Conservation (phyloP, 2,329 filamentous ascomycete genomes). For the Aschersonia sp. region DNA sequence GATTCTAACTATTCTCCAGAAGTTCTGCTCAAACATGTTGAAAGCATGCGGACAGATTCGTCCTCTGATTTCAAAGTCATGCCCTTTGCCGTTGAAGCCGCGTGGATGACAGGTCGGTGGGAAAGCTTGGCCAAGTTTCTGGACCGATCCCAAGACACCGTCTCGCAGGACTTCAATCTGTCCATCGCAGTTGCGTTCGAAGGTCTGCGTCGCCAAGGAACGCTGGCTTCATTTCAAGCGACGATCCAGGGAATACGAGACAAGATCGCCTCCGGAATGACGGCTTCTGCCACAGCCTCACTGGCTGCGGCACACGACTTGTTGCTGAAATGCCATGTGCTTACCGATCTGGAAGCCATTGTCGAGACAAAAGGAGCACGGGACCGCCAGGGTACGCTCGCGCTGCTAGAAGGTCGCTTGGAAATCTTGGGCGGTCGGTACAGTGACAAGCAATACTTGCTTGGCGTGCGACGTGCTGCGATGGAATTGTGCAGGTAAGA, state of each 20-base stretch:
- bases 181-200: conserved; percentile 48
- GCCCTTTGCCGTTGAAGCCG: conserved; percentile 77
- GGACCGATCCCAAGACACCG: conserved; percentile 33
- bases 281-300: conserved; percentile 62
- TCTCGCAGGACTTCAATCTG: conserved; percentile 58
- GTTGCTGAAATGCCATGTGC: conserved; percentile 73
- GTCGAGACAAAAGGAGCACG: conserved; percentile 31
- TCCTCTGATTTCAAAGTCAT: conserved; percentile 48
- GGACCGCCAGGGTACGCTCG: conserved; percentile 17
- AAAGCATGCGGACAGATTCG: conserved; percentile 49
- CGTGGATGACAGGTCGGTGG: conserved; percentile 83
- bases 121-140: conserved; percentile 56
- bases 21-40: conserved; percentile 72
- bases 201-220: conserved; percentile 42
- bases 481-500: conserved; percentile 64
- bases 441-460: conserved; percentile 82
- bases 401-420: conserved; percentile 55
- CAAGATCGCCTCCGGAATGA: conserved; percentile 59
- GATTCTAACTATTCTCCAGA: conserved; percentile 33
- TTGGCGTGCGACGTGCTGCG: conserved; percentile 71
- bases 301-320: conserved; percentile 71
- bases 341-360: conserved; percentile 77
- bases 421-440: conserved; percentile 80
- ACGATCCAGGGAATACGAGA: conserved; percentile 51
- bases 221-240: conserved; percentile 36